A percentile compares a stretch with the other conserved stretches of the same genome.
phyloP scores from a whole-genome alignment of 192 early-diverging fungal genomes.

The Lunasporangiospora selenospora region DNA sequence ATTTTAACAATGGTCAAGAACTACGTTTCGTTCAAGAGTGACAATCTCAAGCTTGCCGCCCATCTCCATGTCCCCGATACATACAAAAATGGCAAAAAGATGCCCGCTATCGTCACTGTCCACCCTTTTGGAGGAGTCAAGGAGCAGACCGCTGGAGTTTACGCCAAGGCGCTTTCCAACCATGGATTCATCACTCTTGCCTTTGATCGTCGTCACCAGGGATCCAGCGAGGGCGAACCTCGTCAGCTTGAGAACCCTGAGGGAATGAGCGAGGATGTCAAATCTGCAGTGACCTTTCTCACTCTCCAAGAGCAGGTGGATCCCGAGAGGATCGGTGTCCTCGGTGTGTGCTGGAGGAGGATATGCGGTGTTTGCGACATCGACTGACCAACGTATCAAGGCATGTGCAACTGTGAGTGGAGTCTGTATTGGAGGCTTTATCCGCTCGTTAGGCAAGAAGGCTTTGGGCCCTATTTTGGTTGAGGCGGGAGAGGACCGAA shows the following conservation, averaged over 20 bases:
- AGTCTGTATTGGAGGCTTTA: conserved; percentile 10
- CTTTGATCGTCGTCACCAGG: conserved; percentile 31
- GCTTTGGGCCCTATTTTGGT: conserved; percentile 4
- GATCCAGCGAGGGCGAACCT: conserved; percentile 26
- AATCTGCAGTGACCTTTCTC: conserved; percentile 34
- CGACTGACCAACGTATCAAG: conserved; percentile 25
- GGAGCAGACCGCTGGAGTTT: conserved; percentile 31
- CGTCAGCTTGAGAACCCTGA: conserved; percentile 31
- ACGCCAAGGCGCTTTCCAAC: conserved; percentile 15
- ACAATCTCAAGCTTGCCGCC: conserved; percentile 10
- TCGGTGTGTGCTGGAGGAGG: conserved; percentile 45
- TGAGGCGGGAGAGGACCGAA: conserved; percentile 14
- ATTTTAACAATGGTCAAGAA: conserved; percentile 11
- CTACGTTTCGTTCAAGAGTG: conserved; percentile 12
- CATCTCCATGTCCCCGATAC: conserved; percentile 16
- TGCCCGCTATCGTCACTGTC: conserved; percentile 8
- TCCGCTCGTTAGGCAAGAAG: conserved; percentile 5
- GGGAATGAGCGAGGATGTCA: conserved; percentile 15
- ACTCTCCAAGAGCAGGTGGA: conserved; percentile 11
- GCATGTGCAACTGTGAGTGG: conserved; percentile 14
- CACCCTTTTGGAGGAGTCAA: conserved; percentile 35
- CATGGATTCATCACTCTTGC: conserved; percentile 27
- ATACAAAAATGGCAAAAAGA: conserved; percentile 6
- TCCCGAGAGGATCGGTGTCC: conserved; percentile 14
- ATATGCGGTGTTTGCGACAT: conserved; percentile 11